These are phyloP conservation scores for Symbiodinium pilosum DNA, from an alignment of 73 alveolate species.

Conservation along the genomic window DNA sequence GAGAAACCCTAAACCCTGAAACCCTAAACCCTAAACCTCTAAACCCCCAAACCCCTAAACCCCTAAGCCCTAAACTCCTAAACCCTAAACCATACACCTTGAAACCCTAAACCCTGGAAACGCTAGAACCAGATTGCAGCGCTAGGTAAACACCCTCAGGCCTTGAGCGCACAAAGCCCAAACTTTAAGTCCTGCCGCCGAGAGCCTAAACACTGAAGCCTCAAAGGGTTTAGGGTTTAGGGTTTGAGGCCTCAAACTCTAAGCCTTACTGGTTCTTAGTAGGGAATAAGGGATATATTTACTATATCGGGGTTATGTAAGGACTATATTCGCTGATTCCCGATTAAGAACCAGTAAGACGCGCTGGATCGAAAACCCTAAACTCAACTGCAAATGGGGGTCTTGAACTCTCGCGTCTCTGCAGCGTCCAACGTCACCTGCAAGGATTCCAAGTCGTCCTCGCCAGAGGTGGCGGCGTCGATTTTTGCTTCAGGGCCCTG, in stretches of 20 bases:
- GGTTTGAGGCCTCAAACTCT: background rate
- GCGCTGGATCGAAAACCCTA: too few species aligned
- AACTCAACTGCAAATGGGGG: background rate
- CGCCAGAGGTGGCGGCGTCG: background rate
- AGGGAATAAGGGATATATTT: too few species aligned
- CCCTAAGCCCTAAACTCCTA: background rate
- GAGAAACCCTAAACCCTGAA: background rate
- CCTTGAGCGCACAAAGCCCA: background rate
- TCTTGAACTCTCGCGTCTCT: slow-evolving; percentile 8
- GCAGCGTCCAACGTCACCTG: background rate
- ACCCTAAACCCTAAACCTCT: background rate
- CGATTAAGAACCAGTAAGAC: too few species aligned
- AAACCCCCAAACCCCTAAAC: background rate
- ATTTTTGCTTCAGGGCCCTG: background rate
- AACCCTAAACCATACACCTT: background rate
- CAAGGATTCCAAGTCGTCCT: background rate
- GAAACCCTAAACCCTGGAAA: too few species aligned
- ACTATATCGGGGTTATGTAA: background rate
- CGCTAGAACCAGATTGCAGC: too few species aligned
- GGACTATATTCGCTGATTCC: too few species aligned
- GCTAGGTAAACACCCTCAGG: too few species aligned
- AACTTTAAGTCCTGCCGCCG: background rate
- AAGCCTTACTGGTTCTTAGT: too few species aligned
- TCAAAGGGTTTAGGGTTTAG: background rate
- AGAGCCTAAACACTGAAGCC: background rate